Base-by-base conservation (phyloP, 108 stramenopile genomes). In the Nitzschia sp. region DNA sequence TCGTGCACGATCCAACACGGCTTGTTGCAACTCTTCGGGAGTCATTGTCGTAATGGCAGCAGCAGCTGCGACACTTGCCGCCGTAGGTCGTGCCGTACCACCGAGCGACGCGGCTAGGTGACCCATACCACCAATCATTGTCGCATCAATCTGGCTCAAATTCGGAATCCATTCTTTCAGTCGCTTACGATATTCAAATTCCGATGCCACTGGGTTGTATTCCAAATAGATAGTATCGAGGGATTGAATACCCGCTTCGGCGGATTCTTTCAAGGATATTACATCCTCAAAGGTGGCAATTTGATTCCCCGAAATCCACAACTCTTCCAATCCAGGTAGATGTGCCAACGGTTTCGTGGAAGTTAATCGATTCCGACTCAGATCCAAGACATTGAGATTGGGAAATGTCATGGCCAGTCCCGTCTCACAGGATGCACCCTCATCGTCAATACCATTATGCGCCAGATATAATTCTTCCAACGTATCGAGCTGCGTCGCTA, bases 261-360 rank as follows among this genome's bases (percentile, higher is more conserved):
- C 60, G 13, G 82, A 54, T 46, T 64, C 59, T 36, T 78, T 68
- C 26, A 95, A 45, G 13, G 78, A 75, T 48, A 83, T 66, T 8
- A 98, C 75, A 59, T 89, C 97, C 4, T 82, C 80, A 70, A 96
- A 96, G 31, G 77, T 63, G 58, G 79, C 66, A 54, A 99, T 93
- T 60, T 92, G 77, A 89, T 99, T 99, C 31, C 95, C 94, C 1
- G 96, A 95, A 58, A 98, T 72, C 98, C 98, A 99, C 35, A 99
- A 82, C 71, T 98, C 97, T 57, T 93, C 83, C 55, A 99, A 74
- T 18, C 77, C 55, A 1, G 66, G 69, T 32, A 96, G 66, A 64
- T 92, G 93, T 17, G 80, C 86, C 68, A 97, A 88, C 2, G 83
- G 80, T 46, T 82, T 71, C 11, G 85, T 86, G 25, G 77, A 71